Base-by-base conservation (phyloP, 768 basidiomycete genomes). In the Boletales sp. region DNA sequence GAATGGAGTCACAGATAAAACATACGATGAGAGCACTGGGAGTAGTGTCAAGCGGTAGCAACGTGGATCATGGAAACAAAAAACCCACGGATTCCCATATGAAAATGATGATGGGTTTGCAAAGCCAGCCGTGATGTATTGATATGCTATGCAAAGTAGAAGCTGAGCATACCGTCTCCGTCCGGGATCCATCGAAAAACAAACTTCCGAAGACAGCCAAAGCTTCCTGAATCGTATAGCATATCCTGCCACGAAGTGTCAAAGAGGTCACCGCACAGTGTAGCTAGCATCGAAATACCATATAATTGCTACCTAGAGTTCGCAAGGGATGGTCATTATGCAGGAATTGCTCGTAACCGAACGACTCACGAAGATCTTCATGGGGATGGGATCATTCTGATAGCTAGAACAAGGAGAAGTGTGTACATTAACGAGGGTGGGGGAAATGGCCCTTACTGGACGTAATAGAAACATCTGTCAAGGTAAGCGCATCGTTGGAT, bases 1-100 rank as follows among this genome's bases (percentile, higher is more conserved):
- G 24, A 27, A 27, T 27, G 24, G 5, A 27, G 32, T 12, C 9
- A 34, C 8, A 34, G 14, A 27, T 13, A 24, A 19, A 13, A 42
- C 52, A 31, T 27, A 53, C 52, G 13, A 41, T 17, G 29, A 53
- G 43, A 6, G 50, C 52, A 5, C 52, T 53, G n/a, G n/a, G 45
- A 9, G 17, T 34, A 27, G 24, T 27, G 24, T 27, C 18, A 36
- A 15, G 27, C n/a, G 12, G 24, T 29, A 6, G 39, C n/a, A 11
- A n/a, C n/a, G n/a, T n/a, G n/a, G n/a, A 30, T 3, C 13, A 4
- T 14, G 17, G 14, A 34, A 34, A 34, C 1, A 12, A 34, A 34
- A 5, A 12, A 19, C 50, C 39, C n/a, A 47, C 44, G 31, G 45
- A 29, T 10, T 34, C 27, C 31, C 31, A 9, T 10, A 8, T 10